Evolutionary conservation across 2,329 filamentous ascomycete species (phyloP).

Genomic region (Lojkania enalia): DNA sequence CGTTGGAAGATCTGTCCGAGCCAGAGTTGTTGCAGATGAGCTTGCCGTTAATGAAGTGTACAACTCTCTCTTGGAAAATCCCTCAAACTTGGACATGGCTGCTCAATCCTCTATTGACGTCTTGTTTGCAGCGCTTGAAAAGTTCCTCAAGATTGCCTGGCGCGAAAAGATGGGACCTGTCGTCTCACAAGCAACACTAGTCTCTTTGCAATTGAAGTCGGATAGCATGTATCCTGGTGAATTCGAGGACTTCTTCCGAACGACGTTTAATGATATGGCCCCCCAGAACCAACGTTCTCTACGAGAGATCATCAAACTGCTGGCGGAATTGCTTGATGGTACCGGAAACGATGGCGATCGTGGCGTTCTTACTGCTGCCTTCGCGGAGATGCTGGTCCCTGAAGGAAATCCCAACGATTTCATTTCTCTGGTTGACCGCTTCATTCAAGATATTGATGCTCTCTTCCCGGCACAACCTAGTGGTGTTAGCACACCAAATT

Average conservation of each 20-base stretch:
- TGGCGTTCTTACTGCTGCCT: constrained; percentile 83
- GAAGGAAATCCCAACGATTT: constrained; percentile 79
- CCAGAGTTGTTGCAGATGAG: constrained; percentile 71
- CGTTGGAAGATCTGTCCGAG: constrained; percentile 74
- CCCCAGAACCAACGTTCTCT: constrained; percentile 74
- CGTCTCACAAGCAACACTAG: constrained; percentile 70
- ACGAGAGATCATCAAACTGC: constrained; percentile 77
- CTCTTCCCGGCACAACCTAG: constrained; percentile 73
- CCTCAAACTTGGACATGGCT: constrained; percentile 74
- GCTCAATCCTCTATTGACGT: constrained; percentile 79
- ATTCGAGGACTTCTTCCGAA: constrained; percentile 64
- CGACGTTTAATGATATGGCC: constrained; percentile 55
- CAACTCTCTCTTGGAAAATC: constrained; percentile 82
- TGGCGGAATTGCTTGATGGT: constrained; percentile 85
- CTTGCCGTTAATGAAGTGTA: constrained; percentile 86
- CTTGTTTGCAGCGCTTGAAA: constrained; percentile 90
- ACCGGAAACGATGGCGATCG: constrained; percentile 90
- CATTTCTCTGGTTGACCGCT: constrained; percentile 83
- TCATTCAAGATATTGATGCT: constrained; percentile 85
- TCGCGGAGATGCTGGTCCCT: constrained; percentile 81
- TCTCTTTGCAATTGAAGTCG: constrained; percentile 69
- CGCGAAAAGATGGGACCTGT: constrained; percentile 84
- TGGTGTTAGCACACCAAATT: constrained; percentile 51
- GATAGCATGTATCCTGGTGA: constrained; percentile 70
- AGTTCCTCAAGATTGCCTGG: constrained; percentile 88